Base-by-base conservation (phyloP, 192 early-diverging fungal species). In the Mortierella claussenii region DNA sequence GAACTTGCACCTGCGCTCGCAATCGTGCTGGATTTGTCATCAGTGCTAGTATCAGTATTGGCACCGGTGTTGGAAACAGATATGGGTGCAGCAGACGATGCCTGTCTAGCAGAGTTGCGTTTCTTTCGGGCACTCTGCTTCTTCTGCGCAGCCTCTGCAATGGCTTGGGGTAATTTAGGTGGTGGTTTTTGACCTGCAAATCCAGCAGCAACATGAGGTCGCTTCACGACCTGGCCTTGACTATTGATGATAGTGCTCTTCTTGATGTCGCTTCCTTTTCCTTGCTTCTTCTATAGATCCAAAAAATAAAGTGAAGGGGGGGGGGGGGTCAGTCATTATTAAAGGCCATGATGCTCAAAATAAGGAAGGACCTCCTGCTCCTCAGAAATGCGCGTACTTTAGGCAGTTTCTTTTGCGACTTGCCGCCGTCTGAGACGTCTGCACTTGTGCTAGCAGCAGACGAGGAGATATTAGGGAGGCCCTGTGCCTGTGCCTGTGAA, bases 91-190 rank as follows among this genome's bases (percentile, higher is more conserved):
- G 61, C 60, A 0, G 30, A 51, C n/a, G n/a, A n/a, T n/a, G n/a
- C n/a, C n/a, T n/a, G n/a, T n/a, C n/a, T n/a, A 15, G 71, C 50
- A 42, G 58, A 44, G 17, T 26, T 50, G 2, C 73, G 64, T 21
- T 76, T 76, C 32, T 67, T 76, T 7, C 73, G 57, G 3, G 34
- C 44, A 6, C 42, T 53, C 34, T 67, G 64, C 8, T 67, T 76
- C 62, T 76, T 76, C 36, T 34, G 59, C 4, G 58, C 73, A n/a
- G 73, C 65, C 21, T 76, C 73, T n/a, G 57, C 65, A 13, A 76
- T 56, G 4, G 73, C 73, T 42, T 76, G 73, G 6, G 73, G 73
- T 23, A 76, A 42, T n/a, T 76, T 76, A n/a, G 73, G 73, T 56
- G 73, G 73, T 6, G 73, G 70, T 15, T 75, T 75, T 34, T 76